phyloP scores from a whole-genome alignment of 768 basidiomycete species.

The Termitomyces sp. region DNA sequence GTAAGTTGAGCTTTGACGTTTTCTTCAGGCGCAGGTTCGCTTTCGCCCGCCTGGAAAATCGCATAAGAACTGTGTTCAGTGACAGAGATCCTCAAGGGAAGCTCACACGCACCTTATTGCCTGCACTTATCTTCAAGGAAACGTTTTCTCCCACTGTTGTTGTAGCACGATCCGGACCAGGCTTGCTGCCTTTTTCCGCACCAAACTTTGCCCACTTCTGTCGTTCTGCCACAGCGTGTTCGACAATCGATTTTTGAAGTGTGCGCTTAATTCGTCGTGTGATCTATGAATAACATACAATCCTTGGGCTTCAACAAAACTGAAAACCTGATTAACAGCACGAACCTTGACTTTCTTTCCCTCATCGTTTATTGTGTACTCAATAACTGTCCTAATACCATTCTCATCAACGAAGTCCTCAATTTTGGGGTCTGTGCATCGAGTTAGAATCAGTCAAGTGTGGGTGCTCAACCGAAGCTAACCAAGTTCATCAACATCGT shows the following conservation, averaged over 20 bases:
- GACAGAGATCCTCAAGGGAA: neutral
- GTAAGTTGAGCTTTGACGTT: slow-evolving; percentile 59
- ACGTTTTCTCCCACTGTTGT: slow-evolving; percentile 77
- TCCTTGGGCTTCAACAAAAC: neutral
- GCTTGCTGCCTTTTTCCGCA: slow-evolving; percentile 76
- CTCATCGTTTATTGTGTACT: slow-evolving; percentile 83
- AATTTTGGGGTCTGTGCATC: slow-evolving; percentile 39
- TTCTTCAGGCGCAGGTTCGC: slow-evolving; percentile 62
- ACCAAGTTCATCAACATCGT: slow-evolving; percentile 80
- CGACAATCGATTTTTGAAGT: slow-evolving; percentile 88
- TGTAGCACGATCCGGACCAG: slow-evolving; percentile 90
- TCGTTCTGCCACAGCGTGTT: slow-evolving; percentile 89
- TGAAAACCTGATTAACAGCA: neutral
- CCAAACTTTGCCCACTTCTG: slow-evolving; percentile 95
- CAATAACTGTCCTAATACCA: slow-evolving; percentile 80
- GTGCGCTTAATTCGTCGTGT: slow-evolving; percentile 83
- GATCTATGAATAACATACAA: slow-evolving; percentile 46
- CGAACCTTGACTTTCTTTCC: slow-evolving; percentile 92
- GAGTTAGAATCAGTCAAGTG: neutral
- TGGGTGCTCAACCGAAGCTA: neutral
- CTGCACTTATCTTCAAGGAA: slow-evolving; percentile 43
- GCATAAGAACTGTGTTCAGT: neutral
- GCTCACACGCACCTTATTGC: slow-evolving; percentile 50
- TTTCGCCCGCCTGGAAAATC: slow-evolving; percentile 50
- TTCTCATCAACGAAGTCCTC: slow-evolving; percentile 80